phyloP scores from a whole-genome alignment of 371 early-diverging fungal species.

The Mucor irregularis region DNA sequence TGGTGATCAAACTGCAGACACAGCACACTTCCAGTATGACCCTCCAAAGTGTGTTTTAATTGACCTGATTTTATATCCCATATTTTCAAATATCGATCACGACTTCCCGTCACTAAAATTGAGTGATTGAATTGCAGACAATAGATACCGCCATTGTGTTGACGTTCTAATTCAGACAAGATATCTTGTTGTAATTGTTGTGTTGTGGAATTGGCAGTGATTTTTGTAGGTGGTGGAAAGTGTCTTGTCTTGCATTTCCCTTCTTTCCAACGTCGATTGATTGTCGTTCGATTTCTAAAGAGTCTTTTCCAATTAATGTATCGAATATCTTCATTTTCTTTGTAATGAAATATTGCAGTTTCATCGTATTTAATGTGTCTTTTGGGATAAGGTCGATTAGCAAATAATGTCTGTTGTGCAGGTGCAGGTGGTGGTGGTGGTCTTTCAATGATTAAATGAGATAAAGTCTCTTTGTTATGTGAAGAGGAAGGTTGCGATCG shows the following conservation, averaged over 20 bases:
- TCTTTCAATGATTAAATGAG: slow-evolving; percentile 16
- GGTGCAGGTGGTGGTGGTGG: too few species aligned
- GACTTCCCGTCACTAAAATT: slow-evolving; percentile 78
- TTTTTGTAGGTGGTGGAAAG: slow-evolving; percentile 56
- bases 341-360: slow-evolving; percentile 35
- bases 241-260: slow-evolving; percentile 60
- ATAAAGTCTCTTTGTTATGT: background rate
- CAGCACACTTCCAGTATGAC: slow-evolving; percentile 83
- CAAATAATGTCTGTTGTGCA: too few species aligned
- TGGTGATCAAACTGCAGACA: slow-evolving; percentile 78
- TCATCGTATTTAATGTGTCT: slow-evolving; percentile 35
- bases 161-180: background rate
- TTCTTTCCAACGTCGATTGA: slow-evolving; percentile 69
- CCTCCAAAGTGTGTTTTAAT: slow-evolving; percentile 60
- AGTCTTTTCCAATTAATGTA: slow-evolving; percentile 70
- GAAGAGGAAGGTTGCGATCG: slow-evolving; percentile 18
- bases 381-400: slow-evolving; percentile 30
- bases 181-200: background rate
- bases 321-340: slow-evolving; percentile 36
- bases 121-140: slow-evolving; percentile 81
- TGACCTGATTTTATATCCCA: slow-evolving; percentile 75
- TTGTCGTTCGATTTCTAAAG: slow-evolving; percentile 56
- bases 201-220: too few species aligned
- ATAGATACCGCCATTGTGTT: slow-evolving; percentile 90
- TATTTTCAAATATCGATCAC: slow-evolving; percentile 80